Percentiles rank a stretch among this genome's conserved stretches.
Evolutionary conservation across 2,329 filamentous ascomycete genomes (phyloP).

Genomic region (Aspergillaceae sp.): DNA sequence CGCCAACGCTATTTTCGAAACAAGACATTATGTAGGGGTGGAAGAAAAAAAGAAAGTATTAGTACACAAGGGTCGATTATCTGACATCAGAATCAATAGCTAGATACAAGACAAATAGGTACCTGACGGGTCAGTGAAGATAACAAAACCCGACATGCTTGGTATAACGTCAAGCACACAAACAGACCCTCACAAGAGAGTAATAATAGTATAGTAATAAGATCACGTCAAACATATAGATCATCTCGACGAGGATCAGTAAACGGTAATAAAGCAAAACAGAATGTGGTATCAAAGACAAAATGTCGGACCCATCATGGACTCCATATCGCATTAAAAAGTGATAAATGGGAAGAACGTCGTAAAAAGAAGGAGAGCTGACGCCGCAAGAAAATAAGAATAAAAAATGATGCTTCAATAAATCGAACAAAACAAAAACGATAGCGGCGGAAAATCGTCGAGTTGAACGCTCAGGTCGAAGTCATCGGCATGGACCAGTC

Average conservation of each 20-base stretch:
- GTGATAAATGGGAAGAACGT: not conserved
- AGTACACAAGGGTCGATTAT: slow-evolving; percentile 9
- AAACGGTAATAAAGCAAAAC: slow-evolving; percentile 4
- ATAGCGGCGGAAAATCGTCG: not conserved
- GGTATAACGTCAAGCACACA: slow-evolving; percentile 1
- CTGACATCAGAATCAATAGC: slow-evolving; percentile 13
- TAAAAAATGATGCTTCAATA: slow-evolving; percentile 1
- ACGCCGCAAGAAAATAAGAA: not conserved
- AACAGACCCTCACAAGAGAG: too few species aligned
- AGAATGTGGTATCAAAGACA: slow-evolving; percentile 9
- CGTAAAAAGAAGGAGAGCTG: not conserved
- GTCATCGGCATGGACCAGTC: slow-evolving; percentile 67
- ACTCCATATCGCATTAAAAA: not conserved
- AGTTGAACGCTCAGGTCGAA: slow-evolving; percentile 23
- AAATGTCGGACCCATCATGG: not conserved
- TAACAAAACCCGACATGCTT: slow-evolving; percentile 9
- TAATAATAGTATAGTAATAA: slow-evolving; percentile 3
- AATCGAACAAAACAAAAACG: not conserved
- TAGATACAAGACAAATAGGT: slow-evolving; percentile 25
- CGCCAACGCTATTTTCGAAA: too few species aligned
- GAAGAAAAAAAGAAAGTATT: not conserved
- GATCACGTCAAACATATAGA: slow-evolving; percentile 5
- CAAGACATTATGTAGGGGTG: not conserved
- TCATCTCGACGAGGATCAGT: slow-evolving; percentile 1
- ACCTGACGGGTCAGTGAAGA: slow-evolving; percentile 18